A percentile compares a stretch with the other conserved stretches of the same genome.
Evolutionary conservation across 345 rosid genomes (phyloP).

Genomic region (Cardiospermum halicacabum): DNA sequence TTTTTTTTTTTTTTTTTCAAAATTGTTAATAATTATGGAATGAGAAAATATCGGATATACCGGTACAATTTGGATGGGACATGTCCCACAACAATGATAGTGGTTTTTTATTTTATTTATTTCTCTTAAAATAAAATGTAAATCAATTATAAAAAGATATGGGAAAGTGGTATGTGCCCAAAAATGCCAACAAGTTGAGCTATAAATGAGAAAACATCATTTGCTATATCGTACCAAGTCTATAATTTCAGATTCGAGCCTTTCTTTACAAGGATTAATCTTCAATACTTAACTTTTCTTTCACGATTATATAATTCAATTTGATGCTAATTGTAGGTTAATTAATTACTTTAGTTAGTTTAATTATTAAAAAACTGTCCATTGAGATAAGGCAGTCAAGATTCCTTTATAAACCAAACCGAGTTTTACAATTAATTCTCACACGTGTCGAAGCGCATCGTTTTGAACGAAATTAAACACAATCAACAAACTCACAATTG

Average conservation of each 20-base stretch:
- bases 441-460: background rate
- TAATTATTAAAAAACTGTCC: background rate
- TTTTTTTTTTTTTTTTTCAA: too few species aligned
- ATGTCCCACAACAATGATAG: conserved; percentile 47
- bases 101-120: background rate
- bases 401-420: background rate
- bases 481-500: background rate
- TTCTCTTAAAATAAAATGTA: background rate
- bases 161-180: background rate
- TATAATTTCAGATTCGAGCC: background rate
- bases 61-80: conserved; percentile 18
- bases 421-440: background rate
- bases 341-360: background rate
- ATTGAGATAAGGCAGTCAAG: background rate
- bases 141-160: background rate
- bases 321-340: too few species aligned
- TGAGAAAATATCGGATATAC: too few species aligned
- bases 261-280: background rate
- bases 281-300: background rate
- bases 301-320: too few species aligned
- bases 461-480: background rate
- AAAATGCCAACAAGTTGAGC: conserved; percentile 4
- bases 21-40: too few species aligned
- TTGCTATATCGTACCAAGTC: background rate
- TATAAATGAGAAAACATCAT: background rate